A percentile compares a stretch with the other conserved stretches of the same genome.
Evolutionary conservation across 164 flowering plant species (phyloP).

Genomic region (Saururus chinensis): DNA sequence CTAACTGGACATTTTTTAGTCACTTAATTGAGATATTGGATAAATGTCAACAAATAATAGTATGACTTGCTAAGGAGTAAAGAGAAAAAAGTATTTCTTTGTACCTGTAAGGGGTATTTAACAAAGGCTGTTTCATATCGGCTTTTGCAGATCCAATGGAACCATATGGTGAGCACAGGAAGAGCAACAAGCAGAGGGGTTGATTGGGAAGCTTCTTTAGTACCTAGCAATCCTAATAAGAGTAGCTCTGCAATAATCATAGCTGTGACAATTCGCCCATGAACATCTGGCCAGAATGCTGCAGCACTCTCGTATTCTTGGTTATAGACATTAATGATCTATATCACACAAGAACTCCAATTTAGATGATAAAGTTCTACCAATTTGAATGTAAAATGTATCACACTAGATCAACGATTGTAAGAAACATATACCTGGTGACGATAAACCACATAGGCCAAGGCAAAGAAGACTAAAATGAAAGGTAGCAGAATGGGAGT

Average conservation of each 20-base stretch:
- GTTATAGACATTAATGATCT: constrained; percentile 82
- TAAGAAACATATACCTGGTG: constrained; percentile 57
- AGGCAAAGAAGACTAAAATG: constrained; percentile 66
- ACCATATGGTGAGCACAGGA: constrained; percentile 73
- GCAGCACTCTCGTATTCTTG: constrained; percentile 83
- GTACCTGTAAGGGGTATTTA: constrained; percentile 65
- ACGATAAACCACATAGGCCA: constrained; percentile 73
- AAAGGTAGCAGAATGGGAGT: constrained; percentile 79
- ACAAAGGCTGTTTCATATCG: constrained; percentile 71
- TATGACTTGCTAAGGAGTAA: neutral
- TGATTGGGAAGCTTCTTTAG: constrained; percentile 50
- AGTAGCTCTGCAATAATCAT: constrained; percentile 60
- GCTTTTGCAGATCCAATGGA: constrained; percentile 64
- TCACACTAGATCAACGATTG: neutral
- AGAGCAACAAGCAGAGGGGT: constrained; percentile 66
- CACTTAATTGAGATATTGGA: too few species aligned
- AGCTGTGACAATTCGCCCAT: constrained; percentile 50
- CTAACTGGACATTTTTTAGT: too few species aligned
- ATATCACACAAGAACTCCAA: neutral
- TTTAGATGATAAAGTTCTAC: neutral
- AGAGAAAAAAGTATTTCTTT: neutral
- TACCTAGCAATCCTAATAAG: constrained; percentile 59
- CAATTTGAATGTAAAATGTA: too few species aligned
- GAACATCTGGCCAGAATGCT: constrained; percentile 87
- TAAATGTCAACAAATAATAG: too few species aligned